Evolutionary conservation across 345 rosid genomes (phyloP).

Genomic region (Cardamine resedifolia): DNA sequence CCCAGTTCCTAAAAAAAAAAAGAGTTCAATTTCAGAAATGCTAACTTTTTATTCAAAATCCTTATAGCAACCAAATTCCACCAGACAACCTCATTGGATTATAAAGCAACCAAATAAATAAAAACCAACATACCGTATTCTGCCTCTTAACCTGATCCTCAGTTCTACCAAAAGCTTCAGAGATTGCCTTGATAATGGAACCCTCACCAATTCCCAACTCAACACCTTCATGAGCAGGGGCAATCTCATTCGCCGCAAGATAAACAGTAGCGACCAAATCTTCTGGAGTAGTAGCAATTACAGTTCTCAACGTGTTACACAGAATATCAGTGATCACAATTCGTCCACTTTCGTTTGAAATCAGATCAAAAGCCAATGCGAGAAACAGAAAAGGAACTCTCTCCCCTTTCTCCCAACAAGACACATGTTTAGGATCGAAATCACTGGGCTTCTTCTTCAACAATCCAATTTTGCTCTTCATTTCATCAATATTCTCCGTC

Average conservation of each 20-base stretch:
- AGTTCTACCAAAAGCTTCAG: constrained; percentile 86
- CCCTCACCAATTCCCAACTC: constrained; percentile 92
- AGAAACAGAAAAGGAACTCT: constrained; percentile 80
- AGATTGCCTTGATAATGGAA: constrained; percentile 70
- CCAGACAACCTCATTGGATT: background rate
- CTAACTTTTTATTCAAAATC: background rate
- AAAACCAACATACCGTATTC: constrained; percentile 51
- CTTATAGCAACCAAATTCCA: background rate
- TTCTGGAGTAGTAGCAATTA: constrained; percentile 70
- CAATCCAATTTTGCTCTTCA: constrained; percentile 58
- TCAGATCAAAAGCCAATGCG: constrained; percentile 67
- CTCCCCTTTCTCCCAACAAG: constrained; percentile 69
- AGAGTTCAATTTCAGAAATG: background rate
- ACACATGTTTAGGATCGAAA: constrained; percentile 56
- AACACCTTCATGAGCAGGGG: constrained; percentile 91
- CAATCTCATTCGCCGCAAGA: constrained; percentile 70
- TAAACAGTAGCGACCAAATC: constrained; percentile 75
- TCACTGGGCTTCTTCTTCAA: constrained; percentile 71
- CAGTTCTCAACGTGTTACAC: constrained; percentile 81
- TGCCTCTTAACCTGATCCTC: constrained; percentile 67
- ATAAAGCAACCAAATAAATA: background rate
- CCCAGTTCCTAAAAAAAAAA: constrained; percentile 65
- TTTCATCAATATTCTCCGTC: constrained; percentile 40
- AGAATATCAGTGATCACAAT: constrained; percentile 85
- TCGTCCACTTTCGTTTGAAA: constrained; percentile 67